These are phyloP conservation scores for Fusarium multiceps DNA, from an alignment of 2,329 filamentous ascomycete species.

Conservation along the genomic window DNA sequence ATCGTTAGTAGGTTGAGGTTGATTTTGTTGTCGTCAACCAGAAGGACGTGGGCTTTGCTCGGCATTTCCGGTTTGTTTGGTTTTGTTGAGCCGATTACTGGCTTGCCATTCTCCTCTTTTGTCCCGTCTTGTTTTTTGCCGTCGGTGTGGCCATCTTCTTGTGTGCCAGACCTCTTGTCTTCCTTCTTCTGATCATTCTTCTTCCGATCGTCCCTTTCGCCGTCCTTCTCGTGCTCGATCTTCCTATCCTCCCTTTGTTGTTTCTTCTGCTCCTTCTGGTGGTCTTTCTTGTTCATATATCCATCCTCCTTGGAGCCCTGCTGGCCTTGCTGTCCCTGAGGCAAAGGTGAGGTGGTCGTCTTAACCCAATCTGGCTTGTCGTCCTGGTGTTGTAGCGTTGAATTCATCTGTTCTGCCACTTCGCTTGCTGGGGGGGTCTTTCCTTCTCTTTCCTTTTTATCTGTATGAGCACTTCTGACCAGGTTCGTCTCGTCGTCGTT, in stretches of 20 bases:
- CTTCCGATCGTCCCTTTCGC: fast-evolving
- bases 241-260: neutral
- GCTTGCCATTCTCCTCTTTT: neutral
- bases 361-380: neutral
- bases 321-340: neutral
- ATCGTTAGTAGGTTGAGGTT: slow-evolving; percentile 57
- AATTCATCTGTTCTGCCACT: slow-evolving; percentile 1
- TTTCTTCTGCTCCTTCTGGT: neutral
- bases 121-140: neutral
- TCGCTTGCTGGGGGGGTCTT: neutral
- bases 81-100: neutral
- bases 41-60: slow-evolving; percentile 45
- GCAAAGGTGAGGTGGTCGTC: neutral
- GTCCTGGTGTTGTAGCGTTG: neutral
- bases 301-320: neutral
- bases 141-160: neutral
- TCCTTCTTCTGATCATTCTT: neutral
- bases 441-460: neutral
- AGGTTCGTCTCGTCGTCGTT: neutral
- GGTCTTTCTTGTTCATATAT: neutral
- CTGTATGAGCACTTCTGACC: neutral
- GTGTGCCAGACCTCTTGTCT: neutral
- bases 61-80: neutral
- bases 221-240: neutral
- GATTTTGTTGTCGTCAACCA: slow-evolving; percentile 58